These are phyloP conservation scores for Blastobotrys attinorum DNA, from an alignment of 805 yeast genomes.

Conservation along the genomic window DNA sequence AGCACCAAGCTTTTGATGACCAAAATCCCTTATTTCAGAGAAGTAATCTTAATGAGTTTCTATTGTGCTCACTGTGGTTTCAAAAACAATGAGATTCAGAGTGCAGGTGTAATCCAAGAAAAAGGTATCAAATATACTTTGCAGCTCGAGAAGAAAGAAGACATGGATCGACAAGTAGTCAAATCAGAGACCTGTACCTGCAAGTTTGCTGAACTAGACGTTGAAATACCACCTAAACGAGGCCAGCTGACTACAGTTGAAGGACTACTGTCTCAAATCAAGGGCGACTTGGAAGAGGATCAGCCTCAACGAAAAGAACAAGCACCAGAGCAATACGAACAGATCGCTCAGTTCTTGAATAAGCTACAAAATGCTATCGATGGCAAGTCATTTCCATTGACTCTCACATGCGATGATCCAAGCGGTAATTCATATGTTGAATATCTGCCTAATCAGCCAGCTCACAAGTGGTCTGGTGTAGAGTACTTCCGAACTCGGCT, in stretches of 20 bases:
- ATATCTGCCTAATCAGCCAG: conserved; percentile 74
- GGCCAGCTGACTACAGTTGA: conserved; percentile 92
- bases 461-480: conserved; percentile 81
- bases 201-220: conserved; percentile 73
- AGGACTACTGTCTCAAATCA: conserved; percentile 78
- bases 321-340: conserved; percentile 68
- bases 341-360: conserved; percentile 59
- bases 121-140: conserved; percentile 72
- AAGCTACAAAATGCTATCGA: conserved; percentile 52
- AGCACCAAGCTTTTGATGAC: conserved; percentile 77
- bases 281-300: conserved; percentile 68
- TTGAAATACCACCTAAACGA: conserved; percentile 91
- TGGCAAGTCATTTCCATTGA: conserved; percentile 70
- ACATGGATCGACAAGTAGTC: conserved; percentile 84
- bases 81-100: conserved; percentile 86
- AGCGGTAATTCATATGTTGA: conserved; percentile 97
- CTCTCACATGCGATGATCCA: conserved; percentile 81
- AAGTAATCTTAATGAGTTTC: conserved; percentile 88
- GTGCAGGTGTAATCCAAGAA: conserved; percentile 89
- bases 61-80: conserved; percentile 92
- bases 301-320: conserved; percentile 69
- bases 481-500: conserved; percentile 81
- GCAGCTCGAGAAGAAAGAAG: conserved; percentile 58
- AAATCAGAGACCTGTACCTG: conserved; percentile 82
- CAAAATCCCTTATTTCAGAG: conserved; percentile 83